Percentiles rank a stretch among this genome's conserved stretches.
These are phyloP conservation scores for Jatropha multifida DNA, from an alignment of 441 rosid genomes.

Conservation along the genomic window DNA sequence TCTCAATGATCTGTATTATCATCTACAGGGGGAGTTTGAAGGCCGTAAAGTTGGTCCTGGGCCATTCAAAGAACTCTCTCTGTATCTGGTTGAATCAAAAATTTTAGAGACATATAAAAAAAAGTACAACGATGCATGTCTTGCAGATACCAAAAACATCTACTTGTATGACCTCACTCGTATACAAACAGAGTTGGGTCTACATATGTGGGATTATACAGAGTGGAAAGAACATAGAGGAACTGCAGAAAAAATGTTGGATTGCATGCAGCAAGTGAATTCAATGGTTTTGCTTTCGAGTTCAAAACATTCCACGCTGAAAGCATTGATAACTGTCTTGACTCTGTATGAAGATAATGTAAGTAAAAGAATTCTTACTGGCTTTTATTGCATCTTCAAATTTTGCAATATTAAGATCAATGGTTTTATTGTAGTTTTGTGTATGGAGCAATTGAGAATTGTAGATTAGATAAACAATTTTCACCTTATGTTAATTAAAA, in stretches of 20 bases:
- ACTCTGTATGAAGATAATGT: conserved; percentile 58
- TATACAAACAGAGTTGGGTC: conserved; percentile 53
- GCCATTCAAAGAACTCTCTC: conserved; percentile 83
- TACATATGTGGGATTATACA: conserved; percentile 73
- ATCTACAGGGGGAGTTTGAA: conserved; percentile 84
- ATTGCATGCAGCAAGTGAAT: conserved; percentile 64
- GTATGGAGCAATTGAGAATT: not conserved
- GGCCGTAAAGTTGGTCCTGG: conserved; percentile 84
- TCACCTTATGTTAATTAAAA: not conserved
- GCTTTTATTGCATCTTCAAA: conserved; percentile 11
- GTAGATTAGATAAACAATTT: not conserved
- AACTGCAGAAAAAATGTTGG: conserved; percentile 63
- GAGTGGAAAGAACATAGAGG: conserved; percentile 72
- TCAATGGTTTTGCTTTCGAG: conserved; percentile 58
- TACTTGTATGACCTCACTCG: conserved; percentile 51
- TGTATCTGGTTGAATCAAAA: conserved; percentile 59
- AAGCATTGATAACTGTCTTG: conserved; percentile 61
- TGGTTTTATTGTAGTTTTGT: not conserved
- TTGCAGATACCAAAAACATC: conserved; percentile 31
- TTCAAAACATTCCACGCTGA: conserved; percentile 64
- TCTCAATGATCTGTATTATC: conserved; percentile 77
- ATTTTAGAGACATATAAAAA: conserved; percentile 53
- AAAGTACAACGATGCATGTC: conserved; percentile 32
- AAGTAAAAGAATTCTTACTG: conserved; percentile 38
- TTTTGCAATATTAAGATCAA: conserved; percentile 16